Conservation (phyloP, 805 yeast genomes). For the Maudiozyma saulgeensis region DNA sequence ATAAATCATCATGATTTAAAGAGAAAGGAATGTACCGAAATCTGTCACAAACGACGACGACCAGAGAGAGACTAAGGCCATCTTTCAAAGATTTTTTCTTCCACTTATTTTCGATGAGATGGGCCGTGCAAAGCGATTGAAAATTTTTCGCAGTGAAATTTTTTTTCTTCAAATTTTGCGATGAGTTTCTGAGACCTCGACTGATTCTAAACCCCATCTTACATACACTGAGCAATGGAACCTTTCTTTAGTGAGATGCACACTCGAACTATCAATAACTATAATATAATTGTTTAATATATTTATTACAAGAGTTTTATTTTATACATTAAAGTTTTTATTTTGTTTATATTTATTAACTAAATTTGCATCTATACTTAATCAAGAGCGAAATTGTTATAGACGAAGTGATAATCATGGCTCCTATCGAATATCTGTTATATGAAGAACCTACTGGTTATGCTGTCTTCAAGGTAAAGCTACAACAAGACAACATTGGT, state of each 20-base stretch:
- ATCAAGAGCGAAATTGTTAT: no score
- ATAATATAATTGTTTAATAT: no score
- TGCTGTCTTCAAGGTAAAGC: slow-evolving; percentile 86
- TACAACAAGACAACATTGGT: slow-evolving; percentile 92
- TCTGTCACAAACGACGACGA: not conserved
- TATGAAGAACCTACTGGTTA: slow-evolving; percentile 99
- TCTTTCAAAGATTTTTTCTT: not conserved
- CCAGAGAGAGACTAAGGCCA: no score
- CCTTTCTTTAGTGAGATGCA: not conserved
- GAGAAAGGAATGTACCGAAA: not conserved
- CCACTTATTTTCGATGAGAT: not conserved
- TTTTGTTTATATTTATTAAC: no score
- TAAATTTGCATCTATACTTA: no score
- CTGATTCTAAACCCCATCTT: no score
- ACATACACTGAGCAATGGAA: not conserved
- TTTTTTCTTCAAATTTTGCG: slow-evolving; percentile 5
- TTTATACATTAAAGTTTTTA: no score
- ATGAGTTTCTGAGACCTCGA: slow-evolving; percentile 4
- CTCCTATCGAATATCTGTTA: slow-evolving; percentile 78
- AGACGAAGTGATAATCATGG: slow-evolving; percentile 33
- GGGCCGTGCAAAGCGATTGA: slow-evolving; percentile 1
- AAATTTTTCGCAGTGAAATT: slow-evolving; percentile 1
- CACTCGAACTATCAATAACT: not conserved
- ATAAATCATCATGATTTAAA: no score
- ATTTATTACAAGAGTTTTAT: no score